phyloP scores from a whole-genome alignment of 78 protist genomes.

The Carpediemonas membranifera region DNA sequence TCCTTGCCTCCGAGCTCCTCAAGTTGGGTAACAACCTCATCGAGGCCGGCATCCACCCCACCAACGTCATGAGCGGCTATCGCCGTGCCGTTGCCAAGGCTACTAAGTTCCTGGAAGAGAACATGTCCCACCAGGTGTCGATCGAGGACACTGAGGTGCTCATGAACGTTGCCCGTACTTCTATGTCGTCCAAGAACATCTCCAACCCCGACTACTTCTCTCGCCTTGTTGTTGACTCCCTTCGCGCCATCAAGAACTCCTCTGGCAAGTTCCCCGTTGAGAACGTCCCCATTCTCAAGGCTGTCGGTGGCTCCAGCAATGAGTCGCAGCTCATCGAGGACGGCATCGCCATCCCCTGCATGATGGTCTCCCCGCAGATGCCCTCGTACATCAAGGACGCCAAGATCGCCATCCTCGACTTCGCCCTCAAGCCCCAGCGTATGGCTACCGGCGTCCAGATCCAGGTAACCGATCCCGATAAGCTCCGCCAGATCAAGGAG shows the following conservation, averaged over 20 bases:
- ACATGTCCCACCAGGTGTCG: background rate
- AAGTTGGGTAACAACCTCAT: conserved; percentile 15
- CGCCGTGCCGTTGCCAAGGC: background rate
- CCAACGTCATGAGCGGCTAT: background rate
- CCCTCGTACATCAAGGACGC: conserved; percentile 66
- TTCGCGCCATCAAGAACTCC: conserved; percentile 5
- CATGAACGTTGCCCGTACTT: background rate
- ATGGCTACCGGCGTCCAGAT: conserved; percentile 69
- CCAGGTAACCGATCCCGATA: conserved; percentile 67
- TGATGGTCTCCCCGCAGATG: conserved; percentile 84
- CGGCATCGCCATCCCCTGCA: conserved; percentile 86
- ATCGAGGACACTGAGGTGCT: background rate
- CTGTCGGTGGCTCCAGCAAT: conserved; percentile 73
- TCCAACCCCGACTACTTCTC: conserved; percentile 73
- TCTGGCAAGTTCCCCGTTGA: conserved; percentile 70
- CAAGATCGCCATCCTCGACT: conserved; percentile 90
- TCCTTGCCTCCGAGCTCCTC: background rate
- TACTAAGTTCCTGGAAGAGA: background rate
- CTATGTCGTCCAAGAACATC: background rate
- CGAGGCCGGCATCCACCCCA: conserved; percentile 82
- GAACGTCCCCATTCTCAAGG: conserved; percentile 80
- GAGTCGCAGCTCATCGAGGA: conserved; percentile 60
- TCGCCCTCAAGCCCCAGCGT: conserved; percentile 54
- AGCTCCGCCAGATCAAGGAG: conserved; percentile 70
- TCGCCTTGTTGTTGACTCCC: conserved; percentile 66